Evolutionary conservation across 164 flowering plant genomes (phyloP).

Genomic region (Annona squamosa): DNA sequence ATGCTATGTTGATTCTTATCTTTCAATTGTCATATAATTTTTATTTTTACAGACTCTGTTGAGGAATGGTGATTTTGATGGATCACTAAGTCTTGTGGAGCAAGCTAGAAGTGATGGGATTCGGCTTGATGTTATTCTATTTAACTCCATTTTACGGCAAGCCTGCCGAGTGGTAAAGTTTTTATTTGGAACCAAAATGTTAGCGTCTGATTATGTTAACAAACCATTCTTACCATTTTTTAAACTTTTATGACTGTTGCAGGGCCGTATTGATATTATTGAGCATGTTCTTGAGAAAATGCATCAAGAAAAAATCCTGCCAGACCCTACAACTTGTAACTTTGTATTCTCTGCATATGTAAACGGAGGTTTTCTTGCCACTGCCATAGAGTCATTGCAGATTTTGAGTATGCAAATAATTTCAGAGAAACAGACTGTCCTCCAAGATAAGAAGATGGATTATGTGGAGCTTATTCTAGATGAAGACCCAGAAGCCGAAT

Average conservation of each 20-base stretch:
- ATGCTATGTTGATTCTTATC: neutral
- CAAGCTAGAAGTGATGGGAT: constrained; percentile 40
- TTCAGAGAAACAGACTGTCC: constrained; percentile 31
- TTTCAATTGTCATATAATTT: neutral
- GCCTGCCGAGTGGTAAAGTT: constrained; percentile 49
- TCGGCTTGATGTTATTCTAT: constrained; percentile 47
- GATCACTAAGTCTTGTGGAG: constrained; percentile 52
- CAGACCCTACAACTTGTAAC: constrained; percentile 70
- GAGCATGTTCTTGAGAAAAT: constrained; percentile 63
- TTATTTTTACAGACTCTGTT: constrained; percentile 38
- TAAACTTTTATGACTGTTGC: constrained; percentile 10
- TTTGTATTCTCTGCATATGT: constrained; percentile 62
- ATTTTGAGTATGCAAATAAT: constrained; percentile 81
- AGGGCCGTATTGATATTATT: constrained; percentile 69
- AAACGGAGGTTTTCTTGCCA: constrained; percentile 29
- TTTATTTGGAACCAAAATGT: neutral
- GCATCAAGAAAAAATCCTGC: constrained; percentile 57
- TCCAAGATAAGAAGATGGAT: constrained; percentile 26
- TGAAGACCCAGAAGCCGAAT: constrained; percentile 54
- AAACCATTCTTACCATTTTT: neutral
- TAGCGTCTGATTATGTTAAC: neutral
- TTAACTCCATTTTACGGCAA: constrained; percentile 53
- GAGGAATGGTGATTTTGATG: constrained; percentile 40
- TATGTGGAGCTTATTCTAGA: constrained; percentile 37
- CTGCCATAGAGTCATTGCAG: constrained; percentile 81